Conservation (phyloP, 805 yeast genomes). For the Diddensiella transvaalensis region DNA sequence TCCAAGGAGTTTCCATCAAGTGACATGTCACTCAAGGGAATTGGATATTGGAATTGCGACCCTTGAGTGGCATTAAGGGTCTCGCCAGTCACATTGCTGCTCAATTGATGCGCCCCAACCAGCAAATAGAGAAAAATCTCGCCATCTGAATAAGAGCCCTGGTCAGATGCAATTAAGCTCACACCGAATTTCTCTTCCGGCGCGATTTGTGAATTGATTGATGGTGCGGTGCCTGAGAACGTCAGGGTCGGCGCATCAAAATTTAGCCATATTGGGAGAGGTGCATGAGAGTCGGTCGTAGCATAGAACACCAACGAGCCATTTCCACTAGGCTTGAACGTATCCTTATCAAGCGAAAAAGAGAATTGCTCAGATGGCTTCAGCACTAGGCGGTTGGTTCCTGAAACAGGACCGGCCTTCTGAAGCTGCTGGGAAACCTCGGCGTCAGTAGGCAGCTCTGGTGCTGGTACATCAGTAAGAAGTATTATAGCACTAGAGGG, state of each 20-base stretch:
- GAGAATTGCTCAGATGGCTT: conserved; percentile 65
- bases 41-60: conserved; percentile 46
- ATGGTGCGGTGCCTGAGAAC: conserved; percentile 85
- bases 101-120: conserved; percentile 84
- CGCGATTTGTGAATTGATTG: conserved; percentile 80
- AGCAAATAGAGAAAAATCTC: conserved; percentile 65
- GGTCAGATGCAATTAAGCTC: conserved; percentile 75
- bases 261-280: conserved; percentile 85
- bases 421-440: conserved; percentile 53
- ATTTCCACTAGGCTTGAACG: conserved; percentile 44
- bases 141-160: conserved; percentile 67
- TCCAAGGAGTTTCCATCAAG: conserved; percentile 57
- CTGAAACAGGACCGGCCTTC: conserved; percentile 71
- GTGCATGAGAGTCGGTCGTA: conserved; percentile 54
- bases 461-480: conserved; percentile 56
- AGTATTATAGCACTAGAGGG: conserved; percentile 54
- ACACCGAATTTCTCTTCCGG: conserved; percentile 74
- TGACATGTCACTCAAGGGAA: conserved; percentile 62
- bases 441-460: conserved; percentile 42
- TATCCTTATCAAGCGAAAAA: conserved; percentile 57
- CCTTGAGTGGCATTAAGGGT: conserved; percentile 68
- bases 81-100: conserved; percentile 58
- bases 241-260: conserved; percentile 62
- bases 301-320: conserved; percentile 2
- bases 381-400: conserved; percentile 67